Evolutionary conservation across 2,329 filamentous ascomycete species (phyloP).

Genomic region (Achaetomium macrosporum): DNA sequence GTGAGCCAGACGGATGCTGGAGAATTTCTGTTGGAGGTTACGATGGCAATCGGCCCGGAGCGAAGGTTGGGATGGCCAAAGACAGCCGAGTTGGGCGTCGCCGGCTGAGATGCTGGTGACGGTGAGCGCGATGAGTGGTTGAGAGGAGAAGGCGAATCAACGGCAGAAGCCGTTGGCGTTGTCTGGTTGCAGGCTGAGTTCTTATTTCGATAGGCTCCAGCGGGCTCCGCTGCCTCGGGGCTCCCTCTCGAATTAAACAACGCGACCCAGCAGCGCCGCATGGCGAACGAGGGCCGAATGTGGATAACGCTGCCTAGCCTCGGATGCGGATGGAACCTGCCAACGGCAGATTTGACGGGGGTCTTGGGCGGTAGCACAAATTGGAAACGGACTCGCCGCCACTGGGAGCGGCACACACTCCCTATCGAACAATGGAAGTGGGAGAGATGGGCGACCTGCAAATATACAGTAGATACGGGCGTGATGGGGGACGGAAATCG

Average conservation of each 20-base stretch:
- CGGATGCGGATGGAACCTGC: slow-evolving; percentile 16
- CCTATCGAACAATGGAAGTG: background rate
- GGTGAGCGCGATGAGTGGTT: slow-evolving; percentile 32
- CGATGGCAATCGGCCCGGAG: slow-evolving; percentile 35
- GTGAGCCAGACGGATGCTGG: slow-evolving; percentile 18
- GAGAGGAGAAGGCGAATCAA: slow-evolving; percentile 30
- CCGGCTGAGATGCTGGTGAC: slow-evolving; percentile 40
- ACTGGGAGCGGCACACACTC: background rate
- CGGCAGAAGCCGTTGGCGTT: slow-evolving; percentile 28
- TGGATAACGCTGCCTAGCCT: slow-evolving; percentile 24
- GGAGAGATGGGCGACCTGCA: too few species aligned
- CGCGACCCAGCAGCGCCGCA: slow-evolving; percentile 21
- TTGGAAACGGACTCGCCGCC: slow-evolving; percentile 8
- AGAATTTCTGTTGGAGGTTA: slow-evolving; percentile 12
- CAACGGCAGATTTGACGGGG: slow-evolving; percentile 9
- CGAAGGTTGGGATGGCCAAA: slow-evolving; percentile 26
- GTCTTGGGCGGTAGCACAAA: slow-evolving; percentile 2
- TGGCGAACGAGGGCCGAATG: slow-evolving; percentile 21
- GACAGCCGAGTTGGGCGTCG: slow-evolving; percentile 37
- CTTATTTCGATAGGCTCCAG: slow-evolving; percentile 26
- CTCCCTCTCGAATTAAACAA: slow-evolving; percentile 25
- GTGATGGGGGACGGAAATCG: too few species aligned
- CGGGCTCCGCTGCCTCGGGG: slow-evolving; percentile 25
- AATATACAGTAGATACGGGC: too few species aligned
- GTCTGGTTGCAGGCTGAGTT: slow-evolving; percentile 31